Conservation (phyloP, 179 eudicot species). For the Amaranthus tricolor region DNA sequence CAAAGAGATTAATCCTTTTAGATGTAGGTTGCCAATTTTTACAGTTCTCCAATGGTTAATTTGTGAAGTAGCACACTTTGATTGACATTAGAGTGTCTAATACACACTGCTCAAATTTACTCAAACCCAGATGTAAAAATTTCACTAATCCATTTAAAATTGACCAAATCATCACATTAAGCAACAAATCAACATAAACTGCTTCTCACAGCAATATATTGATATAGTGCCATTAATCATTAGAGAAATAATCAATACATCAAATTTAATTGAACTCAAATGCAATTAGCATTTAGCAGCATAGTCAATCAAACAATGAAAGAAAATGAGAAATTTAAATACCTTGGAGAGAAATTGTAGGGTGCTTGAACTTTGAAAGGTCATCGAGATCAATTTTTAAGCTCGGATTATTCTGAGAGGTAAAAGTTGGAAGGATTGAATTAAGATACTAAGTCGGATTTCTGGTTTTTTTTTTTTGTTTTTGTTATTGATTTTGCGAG, state of each 20-base stretch:
- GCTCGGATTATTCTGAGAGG: constrained; percentile 15
- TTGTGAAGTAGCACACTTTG: too few relatives aligned
- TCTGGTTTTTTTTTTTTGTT: too few relatives aligned
- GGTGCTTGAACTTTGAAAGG: constrained; percentile 48
- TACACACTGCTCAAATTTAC: too few relatives aligned
- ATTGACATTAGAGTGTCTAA: too few relatives aligned
- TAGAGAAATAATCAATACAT: not conserved
- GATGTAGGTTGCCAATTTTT: too few relatives aligned
- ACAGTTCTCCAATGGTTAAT: too few relatives aligned
- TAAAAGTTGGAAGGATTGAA: constrained; percentile 7
- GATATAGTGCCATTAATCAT: not conserved
- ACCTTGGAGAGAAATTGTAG: constrained; percentile 40
- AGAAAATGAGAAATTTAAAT: not conserved
- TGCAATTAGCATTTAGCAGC: not conserved
- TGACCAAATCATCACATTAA: too few relatives aligned
- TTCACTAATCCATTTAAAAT: too few relatives aligned
- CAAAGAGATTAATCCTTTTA: too few relatives aligned
- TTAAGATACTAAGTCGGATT: constrained; percentile 23
- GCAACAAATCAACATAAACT: too few relatives aligned
- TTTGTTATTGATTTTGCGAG: constrained; percentile 42
- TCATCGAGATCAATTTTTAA: constrained; percentile 39
- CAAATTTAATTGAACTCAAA: constrained; percentile 12
- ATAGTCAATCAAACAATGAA: not conserved
- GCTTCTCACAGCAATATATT: too few relatives aligned
- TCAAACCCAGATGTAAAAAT: too few relatives aligned